These are phyloP conservation scores for Ramaria rubella DNA, from an alignment of 768 basidiomycete genomes.

Conservation along the genomic window DNA sequence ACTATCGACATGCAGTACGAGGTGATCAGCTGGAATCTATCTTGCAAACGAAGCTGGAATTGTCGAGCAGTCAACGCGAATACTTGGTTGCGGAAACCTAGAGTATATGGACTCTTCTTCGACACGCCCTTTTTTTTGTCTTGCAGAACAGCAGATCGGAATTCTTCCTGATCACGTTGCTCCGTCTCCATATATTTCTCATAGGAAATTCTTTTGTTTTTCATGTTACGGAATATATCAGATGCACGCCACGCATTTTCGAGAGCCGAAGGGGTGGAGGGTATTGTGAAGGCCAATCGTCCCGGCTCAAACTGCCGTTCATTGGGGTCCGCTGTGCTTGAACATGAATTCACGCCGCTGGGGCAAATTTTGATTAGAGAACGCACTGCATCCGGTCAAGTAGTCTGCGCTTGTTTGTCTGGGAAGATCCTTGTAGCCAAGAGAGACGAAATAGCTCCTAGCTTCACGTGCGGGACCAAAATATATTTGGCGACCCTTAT, in stretches of 20 bases:
- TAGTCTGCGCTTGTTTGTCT: constrained; percentile 44
- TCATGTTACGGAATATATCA: constrained; percentile 36
- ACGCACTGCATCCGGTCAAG: constrained; percentile 27
- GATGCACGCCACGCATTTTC: constrained; percentile 57
- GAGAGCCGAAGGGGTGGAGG: constrained; percentile 60
- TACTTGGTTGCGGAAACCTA: constrained; percentile 71
- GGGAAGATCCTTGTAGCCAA: constrained; percentile 40
- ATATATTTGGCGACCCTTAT: constrained; percentile 44
- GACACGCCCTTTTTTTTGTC: constrained; percentile 78
- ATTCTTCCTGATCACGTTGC: constrained; percentile 61
- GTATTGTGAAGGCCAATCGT: constrained; percentile 49
- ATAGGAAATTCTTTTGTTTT: constrained; percentile 33
- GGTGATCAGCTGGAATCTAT: constrained; percentile 70
- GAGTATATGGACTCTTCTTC: constrained; percentile 75
- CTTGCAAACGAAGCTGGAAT: constrained; percentile 67
- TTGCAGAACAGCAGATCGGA: constrained; percentile 65
- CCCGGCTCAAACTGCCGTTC: constrained; percentile 75
- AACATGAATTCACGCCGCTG: too few species aligned
- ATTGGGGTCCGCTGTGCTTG: constrained; percentile 55
- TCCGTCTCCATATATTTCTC: constrained; percentile 59
- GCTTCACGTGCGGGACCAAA: constrained; percentile 37
- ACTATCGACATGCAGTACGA: constrained; percentile 58
- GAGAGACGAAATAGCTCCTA: constrained; percentile 36
- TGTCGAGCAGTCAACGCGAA: constrained; percentile 63
- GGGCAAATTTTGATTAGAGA: not conserved